Base-by-base conservation (phyloP, 2,329 filamentous ascomycete genomes). In the Colletotrichum endophyticum region DNA sequence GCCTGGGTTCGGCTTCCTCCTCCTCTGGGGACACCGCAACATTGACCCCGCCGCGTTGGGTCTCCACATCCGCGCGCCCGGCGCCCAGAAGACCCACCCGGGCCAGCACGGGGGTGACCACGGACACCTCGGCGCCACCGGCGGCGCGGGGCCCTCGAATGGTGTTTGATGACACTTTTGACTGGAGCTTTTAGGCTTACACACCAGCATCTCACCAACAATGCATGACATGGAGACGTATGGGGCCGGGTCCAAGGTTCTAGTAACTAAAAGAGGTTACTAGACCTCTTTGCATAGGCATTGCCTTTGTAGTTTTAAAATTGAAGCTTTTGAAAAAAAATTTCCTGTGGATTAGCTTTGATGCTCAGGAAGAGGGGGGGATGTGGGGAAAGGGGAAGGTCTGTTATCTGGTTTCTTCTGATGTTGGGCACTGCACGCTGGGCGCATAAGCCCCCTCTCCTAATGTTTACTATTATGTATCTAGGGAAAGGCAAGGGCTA, bases 11-110 rank as follows among this genome's bases (percentile, higher is more conserved):
- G 91, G 91, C 19, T 85, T 87, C 15, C 81, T 94, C 1, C 87
- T 95, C 2, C 85, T 95, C 66, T 91, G 86, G 84, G 91, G 92
- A 2, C 92, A 94, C 82, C 87, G 91, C 63, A 90, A 90, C 78
- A 93, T 94, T 67, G 89, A 91, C 62, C 90, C 91, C 12, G 84
- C 86, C 7, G 84, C 86, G 16, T 85, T 94, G 15, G 92, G 92
- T 8, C 85, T 93, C 8, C 77, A 82, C 56, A 84, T 87, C 16
- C 83, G 84, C 11, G 79, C 82, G 27, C 66, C 74, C 7, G 74
- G 74, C 15, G 53, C 49, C 36, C 13, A n/a, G 8, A 76, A 76
- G 70, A 25, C 9, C 27, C 63, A 61, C 3, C 39, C 70, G 6
- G 70, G 73, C 27, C 63, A 76, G 73, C 73, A 76, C 19, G 73